Base-by-base conservation (phyloP, 2,329 filamentous ascomycete genomes). In the Fusarium nelsonii region DNA sequence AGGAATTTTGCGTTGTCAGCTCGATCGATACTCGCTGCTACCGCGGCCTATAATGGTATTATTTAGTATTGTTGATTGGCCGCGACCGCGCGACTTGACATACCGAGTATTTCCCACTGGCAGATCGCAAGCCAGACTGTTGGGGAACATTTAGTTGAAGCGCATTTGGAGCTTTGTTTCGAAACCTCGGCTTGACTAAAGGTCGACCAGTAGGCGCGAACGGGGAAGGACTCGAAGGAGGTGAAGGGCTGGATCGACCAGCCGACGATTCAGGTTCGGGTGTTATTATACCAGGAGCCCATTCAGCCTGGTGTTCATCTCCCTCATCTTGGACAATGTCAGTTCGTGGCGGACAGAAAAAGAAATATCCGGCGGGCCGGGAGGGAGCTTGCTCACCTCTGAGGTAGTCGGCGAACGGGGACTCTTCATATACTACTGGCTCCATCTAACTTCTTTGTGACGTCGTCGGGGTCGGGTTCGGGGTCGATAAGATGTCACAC, bases 361-460 rank as follows among this genome's bases (percentile, higher is more conserved):
- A 4, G 18, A 34, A 58, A 45, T 48, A 37, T 54, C 20, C 28
- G 30, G 39, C 40, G 46, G n/a, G 33, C 48, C 44, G 41, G 45
- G 26, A 33, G 44, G 37, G 16, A 52, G 63, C 54, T 63, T 32
- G 44, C 73, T 75, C 81, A 96, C 94, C 94, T 88, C 94, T 91
- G 74, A 97, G 89, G 82, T 96, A 96, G 76, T 92, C 90, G 78
- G 93, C 94, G 81, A 97, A 86, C 74, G 94, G 94, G 78, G 92
- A 92, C 82, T 94, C 90, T 82, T 96, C 89, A 81, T 92, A 92
- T 74, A 97, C 89, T 75, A 97, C 86, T 76, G 92, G 89, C 87
- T 97, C 94, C 94, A 97, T 79, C 69, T 77, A 73, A 72, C 69
- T 73, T 70, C 52, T 73, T 53, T 71, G 73, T 75, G 68, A 70